phyloP scores from a whole-genome alignment of 441 rosid genomes.

The Cnidoscolus chayamansa region DNA sequence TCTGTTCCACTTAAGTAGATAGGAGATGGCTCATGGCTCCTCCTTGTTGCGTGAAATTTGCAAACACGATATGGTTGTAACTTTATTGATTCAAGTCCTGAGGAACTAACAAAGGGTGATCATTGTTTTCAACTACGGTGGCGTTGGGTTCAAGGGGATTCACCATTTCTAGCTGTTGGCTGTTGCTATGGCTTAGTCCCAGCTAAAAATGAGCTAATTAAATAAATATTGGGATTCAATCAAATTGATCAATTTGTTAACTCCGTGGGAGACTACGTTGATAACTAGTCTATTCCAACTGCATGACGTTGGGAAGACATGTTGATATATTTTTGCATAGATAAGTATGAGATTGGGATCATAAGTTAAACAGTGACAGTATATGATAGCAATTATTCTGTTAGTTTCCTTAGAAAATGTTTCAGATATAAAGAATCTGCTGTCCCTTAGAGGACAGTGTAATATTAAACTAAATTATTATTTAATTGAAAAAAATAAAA shows the following conservation, averaged over 20 bases:
- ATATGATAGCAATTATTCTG: neutral
- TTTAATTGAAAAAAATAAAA: too few relatives aligned
- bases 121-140: slow-evolving; percentile 8
- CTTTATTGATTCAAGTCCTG: neutral
- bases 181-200: neutral
- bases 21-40: neutral
- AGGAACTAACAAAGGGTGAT: neutral
- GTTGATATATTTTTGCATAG: neutral
- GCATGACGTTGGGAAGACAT: neutral
- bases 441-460: neutral
- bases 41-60: neutral
- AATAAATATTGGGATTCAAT: neutral
- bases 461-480: too few relatives aligned
- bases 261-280: neutral
- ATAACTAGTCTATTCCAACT: neutral
- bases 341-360: too few relatives aligned
- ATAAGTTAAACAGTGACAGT: neutral
- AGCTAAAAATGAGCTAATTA: neutral
- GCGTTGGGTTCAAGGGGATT: slow-evolving; percentile 1
- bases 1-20: neutral
- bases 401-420: neutral
- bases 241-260: neutral
- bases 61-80: neutral
- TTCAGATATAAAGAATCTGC: slow-evolving; percentile 1
- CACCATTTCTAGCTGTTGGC: neutral